phyloP scores from a whole-genome alignment of 805 yeast genomes.

The Pachysolen tannophilus region DNA sequence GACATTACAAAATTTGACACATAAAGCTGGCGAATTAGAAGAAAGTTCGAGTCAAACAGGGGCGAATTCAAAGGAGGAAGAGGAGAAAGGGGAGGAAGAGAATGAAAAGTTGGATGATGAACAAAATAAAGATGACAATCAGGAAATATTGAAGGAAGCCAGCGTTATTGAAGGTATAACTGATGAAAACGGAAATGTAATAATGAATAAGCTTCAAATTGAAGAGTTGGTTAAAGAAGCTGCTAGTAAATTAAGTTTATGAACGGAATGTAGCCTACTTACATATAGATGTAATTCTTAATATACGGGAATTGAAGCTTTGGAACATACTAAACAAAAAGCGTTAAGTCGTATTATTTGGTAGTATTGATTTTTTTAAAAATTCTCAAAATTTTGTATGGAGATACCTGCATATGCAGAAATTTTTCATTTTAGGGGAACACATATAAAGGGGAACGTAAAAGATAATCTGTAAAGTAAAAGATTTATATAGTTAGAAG shows the following conservation, averaged over 20 bases:
- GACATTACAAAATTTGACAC: slow-evolving; percentile 1
- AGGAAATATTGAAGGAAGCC: neutral
- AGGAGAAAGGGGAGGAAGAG: slow-evolving; percentile 1
- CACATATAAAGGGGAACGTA: no score
- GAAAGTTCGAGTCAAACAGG: neutral
- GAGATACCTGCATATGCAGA: no score
- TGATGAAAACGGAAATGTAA: neutral
- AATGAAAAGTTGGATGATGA: slow-evolving; percentile 3
- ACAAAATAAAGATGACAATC: slow-evolving; percentile 4
- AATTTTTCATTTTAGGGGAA: no score
- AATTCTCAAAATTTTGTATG: no score
- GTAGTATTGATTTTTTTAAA: no score
- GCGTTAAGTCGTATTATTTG: no score
- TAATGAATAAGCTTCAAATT: slow-evolving; percentile 3
- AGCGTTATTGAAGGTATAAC: neutral
- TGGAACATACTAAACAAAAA: no score
- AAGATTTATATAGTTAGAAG: no score
- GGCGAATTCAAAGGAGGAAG: neutral
- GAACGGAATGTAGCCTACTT: no score
- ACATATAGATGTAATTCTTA: no score
- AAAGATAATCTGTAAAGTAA: no score
- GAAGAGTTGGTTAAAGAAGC: slow-evolving; percentile 10
- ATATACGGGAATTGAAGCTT: no score
- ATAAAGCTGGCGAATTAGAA: neutral
- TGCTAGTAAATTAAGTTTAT: slow-evolving; percentile 8